Evolutionary conservation across 73 alveolate species (phyloP).

Genomic region (Paramecium bursaria): DNA sequence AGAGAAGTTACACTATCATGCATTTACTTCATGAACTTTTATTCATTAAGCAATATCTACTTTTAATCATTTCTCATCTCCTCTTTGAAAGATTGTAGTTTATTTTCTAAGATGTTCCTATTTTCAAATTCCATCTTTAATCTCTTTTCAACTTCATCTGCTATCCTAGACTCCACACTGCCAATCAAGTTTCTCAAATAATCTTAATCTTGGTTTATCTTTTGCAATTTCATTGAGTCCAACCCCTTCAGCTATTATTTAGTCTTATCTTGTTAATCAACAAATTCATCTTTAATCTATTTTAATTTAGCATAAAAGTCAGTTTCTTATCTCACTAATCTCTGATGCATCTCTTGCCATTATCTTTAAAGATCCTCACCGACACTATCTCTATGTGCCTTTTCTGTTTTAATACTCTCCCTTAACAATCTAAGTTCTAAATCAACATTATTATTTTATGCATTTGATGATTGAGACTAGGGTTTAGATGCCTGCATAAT

Average conservation of each 20-base stretch:
- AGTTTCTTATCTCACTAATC: constrained; percentile 11
- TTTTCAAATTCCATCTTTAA: constrained; percentile 43
- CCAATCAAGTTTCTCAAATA: constrained; percentile 22
- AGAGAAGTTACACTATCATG: constrained; percentile 44
- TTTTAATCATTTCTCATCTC: constrained; percentile 55
- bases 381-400: constrained; percentile 25
- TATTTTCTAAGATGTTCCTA: constrained; percentile 24
- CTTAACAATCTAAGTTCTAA: constrained; percentile 31
- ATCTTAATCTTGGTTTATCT: constrained; percentile 44
- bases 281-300: constrained; percentile 16
- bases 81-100: constrained; percentile 40
- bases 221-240: constrained; percentile 27
- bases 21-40: constrained; percentile 58
- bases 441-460: background rate
- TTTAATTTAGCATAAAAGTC: constrained; percentile 29
- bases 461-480: background rate
- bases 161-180: constrained; percentile 31
- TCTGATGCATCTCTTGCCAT: constrained; percentile 1
- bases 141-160: constrained; percentile 61
- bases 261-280: constrained; percentile 28
- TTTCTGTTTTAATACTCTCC: constrained; percentile 27
- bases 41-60: constrained; percentile 12
- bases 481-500: constrained; percentile 40
- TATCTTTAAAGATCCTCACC: constrained; percentile 41
- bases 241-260: background rate